Base-by-base conservation (phyloP, 2,329 filamentous ascomycete genomes). In the Aspergillus cejpii region DNA sequence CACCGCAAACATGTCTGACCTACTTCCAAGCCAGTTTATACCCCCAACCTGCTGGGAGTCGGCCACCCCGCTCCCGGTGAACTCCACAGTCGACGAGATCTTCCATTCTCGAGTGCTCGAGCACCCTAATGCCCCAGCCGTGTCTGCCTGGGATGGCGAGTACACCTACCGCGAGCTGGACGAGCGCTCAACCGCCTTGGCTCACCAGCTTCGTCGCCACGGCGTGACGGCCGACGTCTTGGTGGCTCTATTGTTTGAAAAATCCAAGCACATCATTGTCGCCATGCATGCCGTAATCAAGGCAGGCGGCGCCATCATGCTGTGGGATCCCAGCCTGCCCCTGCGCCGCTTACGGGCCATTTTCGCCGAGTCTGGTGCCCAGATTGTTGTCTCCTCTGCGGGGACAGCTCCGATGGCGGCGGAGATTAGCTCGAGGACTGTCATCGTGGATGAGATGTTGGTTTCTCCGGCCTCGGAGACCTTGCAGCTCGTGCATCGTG, bases 151-250 rank as follows among this genome's bases (percentile, higher is more conserved):
- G 19, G 37, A 44, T 14, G 43, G 37, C 4, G 7, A 5, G 3
- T 36, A 40, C 17, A 40, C 43, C 10, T 44, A 44, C 6, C 11
- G 6, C 1, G 23, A 40, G 21, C 21, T 44, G 10, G 43, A 40
- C 21, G 2, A 14, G 3, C 24, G 20, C 7, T 44, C 43, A 10
- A 12, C 27, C 10, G 8, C 7, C 11, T 6, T 44, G 11, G 43
- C 37, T 7, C n/a, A 14, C 3, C n/a, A 44, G 6, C 28, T 44
- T 3, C 14, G 15, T 8, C 17, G 5, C 2, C 19, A 17, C 5
- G 26, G 26, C 6, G 20, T 44, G 17, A 31, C 12, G 14, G 12
- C 19, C 3, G 33, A 24, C 3, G 29, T 26, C 4, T 14, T 17
- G 12, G 33, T 19, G 10, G 31, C 15, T 7, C 28, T 15, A 14